Conservation (phyloP, 73 alveolate species). For the Paramecium caudatum region DNA sequence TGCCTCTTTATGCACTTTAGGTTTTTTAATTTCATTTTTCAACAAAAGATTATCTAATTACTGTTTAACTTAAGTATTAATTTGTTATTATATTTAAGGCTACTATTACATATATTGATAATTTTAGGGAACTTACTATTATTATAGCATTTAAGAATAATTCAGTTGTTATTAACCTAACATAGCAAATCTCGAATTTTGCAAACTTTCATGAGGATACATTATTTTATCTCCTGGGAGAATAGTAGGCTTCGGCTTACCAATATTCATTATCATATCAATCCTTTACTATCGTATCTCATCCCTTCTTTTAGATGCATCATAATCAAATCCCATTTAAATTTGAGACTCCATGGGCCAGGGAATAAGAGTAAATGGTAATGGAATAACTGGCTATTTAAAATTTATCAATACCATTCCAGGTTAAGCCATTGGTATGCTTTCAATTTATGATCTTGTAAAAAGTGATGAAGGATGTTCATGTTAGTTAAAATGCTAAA, state of each 20-base stretch:
- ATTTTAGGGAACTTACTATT: background rate
- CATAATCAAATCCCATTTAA: slow-evolving; percentile 44
- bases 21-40: background rate
- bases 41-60: background rate
- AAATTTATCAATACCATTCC: slow-evolving; percentile 4
- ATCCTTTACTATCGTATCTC: background rate
- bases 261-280: background rate
- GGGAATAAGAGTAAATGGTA: slow-evolving; percentile 44
- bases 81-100: background rate
- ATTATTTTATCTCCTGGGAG: slow-evolving; percentile 18
- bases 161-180: background rate
- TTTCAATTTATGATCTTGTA: slow-evolving; percentile 3
- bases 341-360: slow-evolving; percentile 59
- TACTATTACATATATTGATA: background rate
- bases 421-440: slow-evolving; percentile 30
- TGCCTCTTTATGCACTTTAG: background rate
- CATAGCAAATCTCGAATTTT: background rate
- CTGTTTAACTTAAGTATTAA: background rate
- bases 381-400: slow-evolving; percentile 42
- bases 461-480: slow-evolving; percentile 35
- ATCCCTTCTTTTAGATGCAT: background rate
- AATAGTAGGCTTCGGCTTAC: slow-evolving; percentile 9
- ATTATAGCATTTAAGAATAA: background rate
- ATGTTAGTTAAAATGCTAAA: background rate
- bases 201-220: background rate